These are phyloP conservation scores for Claviceps fusiformis DNA, from an alignment of 2,329 filamentous ascomycete species.

Conservation along the genomic window DNA sequence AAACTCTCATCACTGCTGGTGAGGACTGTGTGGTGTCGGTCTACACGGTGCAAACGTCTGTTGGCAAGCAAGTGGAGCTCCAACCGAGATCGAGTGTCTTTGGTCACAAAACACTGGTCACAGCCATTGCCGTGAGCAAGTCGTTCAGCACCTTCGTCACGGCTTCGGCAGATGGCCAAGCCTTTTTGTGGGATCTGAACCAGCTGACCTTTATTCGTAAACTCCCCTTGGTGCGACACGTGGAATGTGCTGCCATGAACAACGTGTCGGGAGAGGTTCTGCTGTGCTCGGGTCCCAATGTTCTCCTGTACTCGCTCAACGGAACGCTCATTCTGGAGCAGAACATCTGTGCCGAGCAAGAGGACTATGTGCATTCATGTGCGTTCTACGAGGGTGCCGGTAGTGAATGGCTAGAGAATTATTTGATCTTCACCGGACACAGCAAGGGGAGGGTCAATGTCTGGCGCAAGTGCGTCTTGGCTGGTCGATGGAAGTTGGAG, in stretches of 20 bases:
- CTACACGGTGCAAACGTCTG: constrained; percentile 54
- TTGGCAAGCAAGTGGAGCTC: constrained; percentile 61
- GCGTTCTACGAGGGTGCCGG: constrained; percentile 86
- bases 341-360: constrained; percentile 54
- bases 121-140: constrained; percentile 68
- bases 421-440: constrained; percentile 82
- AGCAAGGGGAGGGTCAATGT: constrained; percentile 71
- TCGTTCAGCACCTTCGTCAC: constrained; percentile 83
- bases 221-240: constrained; percentile 42
- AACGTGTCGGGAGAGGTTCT: constrained; percentile 84
- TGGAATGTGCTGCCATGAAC: constrained; percentile 73
- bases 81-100: constrained; percentile 70
- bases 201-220: constrained; percentile 73
- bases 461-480: constrained; percentile 43
- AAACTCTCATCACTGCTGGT: constrained; percentile 81
- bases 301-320: constrained; percentile 77
- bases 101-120: constrained; percentile 76
- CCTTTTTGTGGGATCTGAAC: constrained; percentile 91
- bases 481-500: constrained; percentile 60
- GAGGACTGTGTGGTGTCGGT: constrained; percentile 85
- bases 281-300: constrained; percentile 61
- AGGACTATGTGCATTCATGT: constrained; percentile 68
- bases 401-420: constrained; percentile 83
- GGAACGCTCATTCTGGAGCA: constrained; percentile 72
- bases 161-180: constrained; percentile 65